Percentiles rank a stretch among this genome's conserved stretches.
These are phyloP conservation scores for Cryptococcus wingfieldii DNA, from an alignment of 1,284 basidiomycete species.

Conservation along the genomic window DNA sequence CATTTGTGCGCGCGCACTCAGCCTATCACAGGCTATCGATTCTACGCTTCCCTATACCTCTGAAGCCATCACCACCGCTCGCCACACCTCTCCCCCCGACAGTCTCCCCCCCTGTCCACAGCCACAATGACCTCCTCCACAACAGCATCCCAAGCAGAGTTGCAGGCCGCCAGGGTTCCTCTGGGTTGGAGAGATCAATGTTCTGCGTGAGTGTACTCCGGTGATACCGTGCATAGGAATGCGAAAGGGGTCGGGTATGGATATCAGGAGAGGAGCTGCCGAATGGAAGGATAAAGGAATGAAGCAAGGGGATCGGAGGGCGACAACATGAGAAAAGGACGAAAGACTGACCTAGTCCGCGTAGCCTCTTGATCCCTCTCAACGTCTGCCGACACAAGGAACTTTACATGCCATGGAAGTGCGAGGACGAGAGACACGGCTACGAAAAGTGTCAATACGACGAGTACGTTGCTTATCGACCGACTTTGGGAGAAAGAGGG, in stretches of 20 bases:
- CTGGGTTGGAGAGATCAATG: conserved; percentile 84
- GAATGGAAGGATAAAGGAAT: neutral
- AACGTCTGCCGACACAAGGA: conserved; percentile 72
- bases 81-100: neutral
- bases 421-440: conserved; percentile 67
- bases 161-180: conserved; percentile 71
- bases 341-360: neutral
- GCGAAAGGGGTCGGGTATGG: neutral
- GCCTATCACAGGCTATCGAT: neutral
- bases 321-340: neutral
- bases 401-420: conserved; percentile 74
- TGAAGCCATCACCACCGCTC: neutral
- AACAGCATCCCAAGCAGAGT: conserved; percentile 76
- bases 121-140: conserved; percentile 61
- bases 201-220: conserved; percentile 69
- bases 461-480: conserved; percentile 59
- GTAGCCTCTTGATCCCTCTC: conserved; percentile 71
- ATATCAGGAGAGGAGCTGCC: neutral
- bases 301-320: neutral
- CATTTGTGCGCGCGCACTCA: no score
- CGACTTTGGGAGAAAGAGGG: neutral
- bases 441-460: conserved; percentile 86
- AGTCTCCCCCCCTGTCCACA: neutral
- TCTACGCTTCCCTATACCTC: neutral
- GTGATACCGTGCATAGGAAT: neutral